Conservation (phyloP, 345 rosid species). For the Cardamine occulta region DNA sequence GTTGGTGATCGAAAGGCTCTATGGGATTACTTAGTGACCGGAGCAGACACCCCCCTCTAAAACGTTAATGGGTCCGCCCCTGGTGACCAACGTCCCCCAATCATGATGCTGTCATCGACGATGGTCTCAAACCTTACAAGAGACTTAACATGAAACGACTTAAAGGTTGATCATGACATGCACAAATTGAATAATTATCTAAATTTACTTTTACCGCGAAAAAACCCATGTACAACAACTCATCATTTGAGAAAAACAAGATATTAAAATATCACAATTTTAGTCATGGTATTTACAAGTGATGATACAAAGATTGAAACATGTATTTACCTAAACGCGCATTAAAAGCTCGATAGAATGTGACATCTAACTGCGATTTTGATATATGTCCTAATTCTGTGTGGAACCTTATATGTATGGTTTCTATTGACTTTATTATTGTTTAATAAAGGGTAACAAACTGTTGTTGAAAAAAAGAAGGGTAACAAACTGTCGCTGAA, state of each 20-base stretch:
- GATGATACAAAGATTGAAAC: background rate
- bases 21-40: too few relatives aligned
- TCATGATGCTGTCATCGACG: background rate
- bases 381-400: background rate
- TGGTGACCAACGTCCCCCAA: background rate
- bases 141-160: background rate
- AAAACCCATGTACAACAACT: background rate
- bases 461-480: background rate
- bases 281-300: background rate
- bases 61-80: too few relatives aligned
- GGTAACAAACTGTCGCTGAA: background rate
- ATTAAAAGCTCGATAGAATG: background rate
- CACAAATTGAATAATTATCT: background rate
- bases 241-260: background rate
- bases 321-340: background rate
- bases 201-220: too few relatives aligned
- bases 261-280: background rate
- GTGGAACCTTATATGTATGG: background rate
- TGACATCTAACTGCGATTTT: slow-evolving; percentile 4
- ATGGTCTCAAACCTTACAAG: too few relatives aligned
- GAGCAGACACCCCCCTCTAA: too few relatives aligned
- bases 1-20: background rate
- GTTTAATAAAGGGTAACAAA: background rate
- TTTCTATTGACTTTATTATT: background rate
- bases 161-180: background rate